Base-by-base conservation (phyloP, 345 rosid genomes). In the Fremontodendron californicum region DNA sequence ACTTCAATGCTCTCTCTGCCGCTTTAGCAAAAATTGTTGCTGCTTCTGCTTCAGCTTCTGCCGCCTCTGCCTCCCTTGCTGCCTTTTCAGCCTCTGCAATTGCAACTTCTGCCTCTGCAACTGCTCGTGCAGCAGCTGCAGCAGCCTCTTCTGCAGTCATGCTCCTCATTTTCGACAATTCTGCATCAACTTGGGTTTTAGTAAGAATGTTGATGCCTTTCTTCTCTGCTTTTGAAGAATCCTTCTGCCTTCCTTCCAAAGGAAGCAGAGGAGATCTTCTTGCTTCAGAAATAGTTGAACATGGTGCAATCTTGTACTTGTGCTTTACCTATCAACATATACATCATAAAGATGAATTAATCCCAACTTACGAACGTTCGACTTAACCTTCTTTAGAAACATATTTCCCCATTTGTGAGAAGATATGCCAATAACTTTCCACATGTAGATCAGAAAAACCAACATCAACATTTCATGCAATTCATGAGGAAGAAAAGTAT, bases 41-140 rank as follows among this genome's bases (percentile, higher is more conserved):
- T 49, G 99, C 98, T 81, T 93, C 99, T 3, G 99, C 99, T 90
- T 92, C 97, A 6, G 94, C 98, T 85, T 96, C 99, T 54, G 97
- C 98, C 74, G 84, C 89, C 64, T 90, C 99, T 55, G 99, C 99
- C 83, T 92, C 93, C 88, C 91, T 90, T 77, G 98, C 97, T 62
- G 98, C 99, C 84, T 84, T 89, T 87, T 90, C 98, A 83, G 99
- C 99, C 85, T 92, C 99, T 48, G 96, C 89, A 63, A 91, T 90
- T 11, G 99, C 98, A 79, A 85, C 87, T 81, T 96, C 99, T 40
- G 99, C 99, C 82, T 92, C 98, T 78, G 94, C 97, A 80, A 96
- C 90, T 79, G 98, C 97, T 84, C 83, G 88, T 79, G 98, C 97
- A 71, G 99, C 97, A 43, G 96, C 93, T 4, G 90, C 97, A 72